A percentile compares a stretch with the other conserved stretches of the same genome.
Conservation (phyloP, 805 yeast genomes). For the Kuraishia hungarica region DNA sequence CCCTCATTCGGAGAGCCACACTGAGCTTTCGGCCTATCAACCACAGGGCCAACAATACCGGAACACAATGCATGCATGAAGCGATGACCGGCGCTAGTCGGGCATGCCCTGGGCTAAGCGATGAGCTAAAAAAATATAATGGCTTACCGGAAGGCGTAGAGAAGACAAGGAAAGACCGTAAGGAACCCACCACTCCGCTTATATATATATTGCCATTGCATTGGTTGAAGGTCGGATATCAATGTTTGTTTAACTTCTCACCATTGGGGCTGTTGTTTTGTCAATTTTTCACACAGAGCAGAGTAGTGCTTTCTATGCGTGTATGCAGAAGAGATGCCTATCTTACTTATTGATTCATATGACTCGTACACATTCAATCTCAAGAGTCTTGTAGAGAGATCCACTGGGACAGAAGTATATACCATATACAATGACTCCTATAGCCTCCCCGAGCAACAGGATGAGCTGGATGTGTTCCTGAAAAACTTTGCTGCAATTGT, state of each 20-base stretch:
- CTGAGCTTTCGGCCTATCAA: too few relatives aligned
- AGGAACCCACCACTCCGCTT: background rate
- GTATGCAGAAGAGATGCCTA: constrained; percentile 24
- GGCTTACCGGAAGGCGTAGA: background rate
- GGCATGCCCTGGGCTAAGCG: too few relatives aligned
- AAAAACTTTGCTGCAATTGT: constrained; percentile 63
- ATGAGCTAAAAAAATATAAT: background rate
- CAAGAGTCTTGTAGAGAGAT: constrained; percentile 45
- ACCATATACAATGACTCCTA: constrained; percentile 60
- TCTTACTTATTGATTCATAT: constrained; percentile 82
- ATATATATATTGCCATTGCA: background rate
- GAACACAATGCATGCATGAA: too few relatives aligned
- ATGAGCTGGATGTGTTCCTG: constrained; percentile 32
- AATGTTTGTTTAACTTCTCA: background rate
- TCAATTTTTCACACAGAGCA: background rate
- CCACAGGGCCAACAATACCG: too few relatives aligned
- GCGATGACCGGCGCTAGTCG: background rate
- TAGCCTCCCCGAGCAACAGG: constrained; percentile 18
- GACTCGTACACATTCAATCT: constrained; percentile 92
- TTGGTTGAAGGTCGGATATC: too few relatives aligned
- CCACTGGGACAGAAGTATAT: constrained; percentile 40
- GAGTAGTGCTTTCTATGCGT: background rate
- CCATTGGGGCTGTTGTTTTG: background rate
- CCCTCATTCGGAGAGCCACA: too few relatives aligned
- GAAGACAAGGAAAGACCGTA: background rate